These are phyloP conservation scores for Corrigiola litoralis DNA, from an alignment of 179 eudicot species.

Conservation along the genomic window DNA sequence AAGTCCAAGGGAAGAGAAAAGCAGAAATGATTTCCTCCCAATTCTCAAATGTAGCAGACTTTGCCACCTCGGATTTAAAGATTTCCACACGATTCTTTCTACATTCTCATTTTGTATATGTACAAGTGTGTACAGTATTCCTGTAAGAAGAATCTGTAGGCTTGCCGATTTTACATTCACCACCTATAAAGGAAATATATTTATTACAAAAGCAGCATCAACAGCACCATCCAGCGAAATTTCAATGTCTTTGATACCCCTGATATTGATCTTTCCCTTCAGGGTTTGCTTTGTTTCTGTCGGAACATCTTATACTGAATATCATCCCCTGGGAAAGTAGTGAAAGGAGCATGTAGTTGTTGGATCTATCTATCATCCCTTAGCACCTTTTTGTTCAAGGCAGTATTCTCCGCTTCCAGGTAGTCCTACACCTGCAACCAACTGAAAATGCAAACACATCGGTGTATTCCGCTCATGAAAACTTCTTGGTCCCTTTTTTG, in stretches of 20 bases:
- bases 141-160: conserved; percentile 13
- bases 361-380: not conserved
- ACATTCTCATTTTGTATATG: conserved; percentile 17
- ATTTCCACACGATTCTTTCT: conserved; percentile 22
- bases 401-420: not conserved
- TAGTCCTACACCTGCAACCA: conserved; percentile 1
- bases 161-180: conserved; percentile 10
- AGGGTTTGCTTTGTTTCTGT: conserved; percentile 6
- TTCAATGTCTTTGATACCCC: not conserved
- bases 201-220: conserved; percentile 3
- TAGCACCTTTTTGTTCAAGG: not conserved
- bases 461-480: conserved; percentile 10
- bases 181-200: conserved; percentile 9
- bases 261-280: conserved; percentile 6
- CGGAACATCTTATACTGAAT: not conserved
- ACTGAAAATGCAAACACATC: not conserved
- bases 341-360: not conserved
- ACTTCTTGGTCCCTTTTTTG: conserved; percentile 63
- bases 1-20: conserved; percentile 59
- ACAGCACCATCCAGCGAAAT: not conserved
- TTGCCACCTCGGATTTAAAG: conserved; percentile 5
- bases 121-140: conserved; percentile 25
- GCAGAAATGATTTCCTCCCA: conserved; percentile 29
- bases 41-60: conserved; percentile 13
- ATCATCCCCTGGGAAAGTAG: not conserved